These are phyloP conservation scores for Papiliotrema nemorosa DNA, from an alignment of 1,284 basidiomycete genomes.

Conservation along the genomic window DNA sequence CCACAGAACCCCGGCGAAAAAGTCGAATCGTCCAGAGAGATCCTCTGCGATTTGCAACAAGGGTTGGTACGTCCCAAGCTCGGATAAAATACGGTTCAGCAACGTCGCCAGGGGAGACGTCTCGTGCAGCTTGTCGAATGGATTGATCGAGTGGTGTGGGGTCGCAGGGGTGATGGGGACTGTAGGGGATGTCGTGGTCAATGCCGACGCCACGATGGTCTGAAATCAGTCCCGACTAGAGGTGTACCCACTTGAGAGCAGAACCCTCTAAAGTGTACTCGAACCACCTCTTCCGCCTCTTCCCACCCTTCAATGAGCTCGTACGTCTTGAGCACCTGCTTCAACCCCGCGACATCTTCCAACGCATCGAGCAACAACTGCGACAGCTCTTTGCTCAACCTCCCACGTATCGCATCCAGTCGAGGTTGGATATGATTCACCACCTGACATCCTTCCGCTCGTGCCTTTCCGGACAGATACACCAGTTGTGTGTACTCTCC, in stretches of 20 bases:
- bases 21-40: slow-evolving; percentile 60
- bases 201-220: slow-evolving; percentile 30
- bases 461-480: slow-evolving; percentile 81
- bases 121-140: slow-evolving; percentile 16
- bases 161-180: slow-evolving; percentile 36
- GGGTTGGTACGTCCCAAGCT: slow-evolving; percentile 64
- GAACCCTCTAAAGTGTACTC: slow-evolving; percentile 65
- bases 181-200: slow-evolving; percentile 20
- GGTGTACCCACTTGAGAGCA: slow-evolving; percentile 62
- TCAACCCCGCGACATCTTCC: slow-evolving; percentile 50
- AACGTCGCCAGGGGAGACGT: slow-evolving; percentile 57
- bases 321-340: slow-evolving; percentile 78
- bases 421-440: slow-evolving; percentile 73
- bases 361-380: slow-evolving; percentile 63
- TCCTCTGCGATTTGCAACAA: slow-evolving; percentile 73
- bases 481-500: slow-evolving; percentile 88
- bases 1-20: slow-evolving; percentile 85
- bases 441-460: slow-evolving; percentile 67
- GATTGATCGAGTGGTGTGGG: slow-evolving; percentile 15
- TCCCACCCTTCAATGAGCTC: slow-evolving; percentile 74
- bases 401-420: slow-evolving; percentile 72
- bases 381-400: slow-evolving; percentile 77
- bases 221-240: slow-evolving; percentile 7
- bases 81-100: slow-evolving; percentile 78
- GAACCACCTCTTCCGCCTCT: slow-evolving; percentile 79